A percentile compares a stretch with the other conserved stretches of the same genome.
phyloP scores from a whole-genome alignment of 352 stramenopile genomes.

The Phytophthora palmivora region DNA sequence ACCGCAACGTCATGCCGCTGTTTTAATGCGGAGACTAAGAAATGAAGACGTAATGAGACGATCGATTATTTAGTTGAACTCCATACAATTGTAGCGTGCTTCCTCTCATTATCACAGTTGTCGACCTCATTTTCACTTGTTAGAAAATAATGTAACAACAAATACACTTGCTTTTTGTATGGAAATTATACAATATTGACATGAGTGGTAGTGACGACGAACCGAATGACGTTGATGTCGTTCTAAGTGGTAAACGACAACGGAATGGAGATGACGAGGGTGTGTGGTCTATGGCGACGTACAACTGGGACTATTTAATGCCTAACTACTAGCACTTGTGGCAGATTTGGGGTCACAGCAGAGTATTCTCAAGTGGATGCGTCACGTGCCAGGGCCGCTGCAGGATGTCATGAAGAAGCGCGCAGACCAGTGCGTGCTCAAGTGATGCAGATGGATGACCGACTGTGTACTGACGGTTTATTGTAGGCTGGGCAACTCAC shows the following conservation, averaged over 20 bases:
- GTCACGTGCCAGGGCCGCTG: slow-evolving; percentile 68
- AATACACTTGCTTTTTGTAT: slow-evolving; percentile 26
- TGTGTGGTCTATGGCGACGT: not conserved
- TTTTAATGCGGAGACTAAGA: slow-evolving; percentile 35
- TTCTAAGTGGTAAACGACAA: slow-evolving; percentile 17
- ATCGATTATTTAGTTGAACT: slow-evolving; percentile 24
- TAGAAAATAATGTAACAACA: too few species aligned
- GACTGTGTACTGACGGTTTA: slow-evolving; percentile 1
- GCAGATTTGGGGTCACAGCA: slow-evolving; percentile 63
- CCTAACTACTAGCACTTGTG: slow-evolving; percentile 4
- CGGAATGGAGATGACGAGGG: slow-evolving; percentile 29
- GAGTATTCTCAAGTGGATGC: slow-evolving; percentile 84
- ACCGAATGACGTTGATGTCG: slow-evolving; percentile 8
- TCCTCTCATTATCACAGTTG: not conserved
- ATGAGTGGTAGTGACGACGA: slow-evolving; percentile 36
- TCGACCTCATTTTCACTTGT: too few species aligned
- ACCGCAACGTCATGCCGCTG: slow-evolving; percentile 72
- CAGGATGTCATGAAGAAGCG: slow-evolving; percentile 84
- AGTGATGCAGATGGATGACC: not conserved
- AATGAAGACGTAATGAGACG: not conserved
- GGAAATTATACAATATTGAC: not conserved
- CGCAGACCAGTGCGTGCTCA: slow-evolving; percentile 42
- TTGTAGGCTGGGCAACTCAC: slow-evolving; percentile 51
- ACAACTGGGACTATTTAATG: not conserved
- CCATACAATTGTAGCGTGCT: slow-evolving; percentile 4